Evolutionary conservation across 2,329 filamentous ascomycete species (phyloP), one percentile per base, ranked within the genome.

Genomic region (Aspergillus brunneoviolaceus): DNA sequence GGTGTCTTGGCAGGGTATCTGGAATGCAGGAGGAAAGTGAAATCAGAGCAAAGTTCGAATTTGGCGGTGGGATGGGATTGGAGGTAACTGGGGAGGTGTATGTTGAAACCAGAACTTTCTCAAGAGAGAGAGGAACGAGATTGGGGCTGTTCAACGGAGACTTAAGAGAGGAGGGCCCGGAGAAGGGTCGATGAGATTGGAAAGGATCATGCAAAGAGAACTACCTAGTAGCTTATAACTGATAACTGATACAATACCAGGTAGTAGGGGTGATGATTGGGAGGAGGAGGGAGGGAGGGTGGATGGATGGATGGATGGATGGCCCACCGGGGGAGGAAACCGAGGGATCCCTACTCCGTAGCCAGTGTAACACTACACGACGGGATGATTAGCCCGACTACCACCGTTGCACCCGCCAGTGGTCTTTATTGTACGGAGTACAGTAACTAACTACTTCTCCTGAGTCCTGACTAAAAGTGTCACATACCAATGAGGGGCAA

Each of bases 381-480:
- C 55, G 58, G 54, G 58, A 50, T 63, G 59, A 65, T 63, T 59
- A 62, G 60, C 47, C 56, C 59, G 63, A 67, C 57, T 68, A 66
- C 63, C 63, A 68, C 66, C 66, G 66, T 68, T 67, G 65, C 66
- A 68, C 65, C 60, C 60, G 60, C 19, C 23, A 52, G 27, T 29
- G 27, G 27, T 29, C 27, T 29, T 27, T 29, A 29, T 29, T 23
- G 23, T 23, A 23, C 23, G 23, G 4, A 23, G 27, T 29, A 29
- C 27, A 29, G 27, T 29, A 27, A 7, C 27, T 29, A 27, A 7
- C 27, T 7, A 9, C 7, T 9, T 29, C 7, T 29, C 27, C 27
- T 10, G 27, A 29, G 27, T 29, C 2, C 9, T 29, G 27, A 9
- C 27, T 29, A 29, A 52, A 45, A n/a, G 61, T 65, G 63, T 64